phyloP scores from a whole-genome alignment of 202 grass and related monocot species.

The Carex arenaria region DNA sequence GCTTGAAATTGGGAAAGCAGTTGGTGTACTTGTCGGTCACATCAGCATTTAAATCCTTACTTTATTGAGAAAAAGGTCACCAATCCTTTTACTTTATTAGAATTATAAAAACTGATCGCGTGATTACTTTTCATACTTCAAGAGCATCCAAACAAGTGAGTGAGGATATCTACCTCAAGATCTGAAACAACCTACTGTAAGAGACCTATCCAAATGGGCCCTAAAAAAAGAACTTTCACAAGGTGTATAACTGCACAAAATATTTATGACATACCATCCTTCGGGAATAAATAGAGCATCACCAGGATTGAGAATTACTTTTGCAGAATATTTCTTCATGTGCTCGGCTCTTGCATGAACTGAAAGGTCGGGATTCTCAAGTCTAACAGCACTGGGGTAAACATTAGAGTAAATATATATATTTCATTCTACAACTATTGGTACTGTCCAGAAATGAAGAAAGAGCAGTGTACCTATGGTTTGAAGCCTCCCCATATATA shows the following conservation, averaged over 20 bases:
- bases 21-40: too few species aligned
- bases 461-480: constrained; percentile 74
- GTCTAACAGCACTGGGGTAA: constrained; percentile 54
- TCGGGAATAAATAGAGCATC: constrained; percentile 96
- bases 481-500: constrained; percentile 92
- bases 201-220: too few species aligned
- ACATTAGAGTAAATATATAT: constrained; percentile 8
- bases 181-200: too few species aligned
- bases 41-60: too few species aligned
- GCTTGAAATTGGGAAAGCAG: too few species aligned
- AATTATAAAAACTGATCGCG: too few species aligned
- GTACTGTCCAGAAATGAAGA: neutral
- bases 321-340: constrained; percentile 69
- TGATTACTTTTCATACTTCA: too few species aligned
- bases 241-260: constrained; percentile 1
- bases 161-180: too few species aligned
- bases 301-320: constrained; percentile 51
- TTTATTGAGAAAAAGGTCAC: too few species aligned
- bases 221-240: neutral
- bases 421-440: constrained; percentile 8
- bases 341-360: constrained; percentile 59
- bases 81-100: too few species aligned
- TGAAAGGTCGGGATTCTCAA: constrained; percentile 71
- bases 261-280: constrained; percentile 70
- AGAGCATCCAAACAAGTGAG: too few species aligned